Evolutionary conservation across 1,284 basidiomycete genomes (phyloP), one percentile per base, ranked within the genome.

Genomic region (Violaceomyces palustris): DNA sequence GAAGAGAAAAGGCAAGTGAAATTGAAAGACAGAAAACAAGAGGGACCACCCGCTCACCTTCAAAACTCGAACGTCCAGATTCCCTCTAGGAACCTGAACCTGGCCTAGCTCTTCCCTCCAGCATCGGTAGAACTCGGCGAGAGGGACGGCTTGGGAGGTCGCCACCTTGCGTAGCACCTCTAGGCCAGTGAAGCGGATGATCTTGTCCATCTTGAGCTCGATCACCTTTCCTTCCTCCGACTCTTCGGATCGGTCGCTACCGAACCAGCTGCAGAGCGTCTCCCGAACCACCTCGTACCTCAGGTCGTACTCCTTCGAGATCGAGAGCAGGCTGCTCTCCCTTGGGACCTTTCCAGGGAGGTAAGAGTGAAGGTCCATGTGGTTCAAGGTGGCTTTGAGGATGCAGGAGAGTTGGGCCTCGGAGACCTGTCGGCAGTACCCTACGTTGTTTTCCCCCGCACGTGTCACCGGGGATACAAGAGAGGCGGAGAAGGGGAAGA

Each of bases 261-360:
- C 67, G 23, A 69, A 72, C 61, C 67, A 69, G 23, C 49, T 46
- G 14, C 49, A 44, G 11, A 70, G 44, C 14, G 64, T 30, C 1
- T 50, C 60, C 22, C 51, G 42, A 11, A 49, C 48, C n/a, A 70
- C 57, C 32, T 61, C 52, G 12, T 45, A 34, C 2, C 52, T 33
- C 1, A 60, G 28, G 2, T 39, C 50, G 33, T 58, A 42, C 12
- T 56, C 50, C 4, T 22, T 26, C 21, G 39, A 26, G 1, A 72
- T 39, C 1, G 64, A 52, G 1, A 47, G 49, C 26, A 61, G 35
- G 12, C 52, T 51, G 14, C 52, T 50, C 11, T 41, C 32, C 9
- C 61, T 33, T 11, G 67, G 65, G 3, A 72, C 46, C 2, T 29
- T 31, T n/a, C 58, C 54, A 2, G 61, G 39, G 10, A 58, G 39